Conservation (phyloP, 148 eudicot genomes). For the Dianthus caryophyllus region DNA sequence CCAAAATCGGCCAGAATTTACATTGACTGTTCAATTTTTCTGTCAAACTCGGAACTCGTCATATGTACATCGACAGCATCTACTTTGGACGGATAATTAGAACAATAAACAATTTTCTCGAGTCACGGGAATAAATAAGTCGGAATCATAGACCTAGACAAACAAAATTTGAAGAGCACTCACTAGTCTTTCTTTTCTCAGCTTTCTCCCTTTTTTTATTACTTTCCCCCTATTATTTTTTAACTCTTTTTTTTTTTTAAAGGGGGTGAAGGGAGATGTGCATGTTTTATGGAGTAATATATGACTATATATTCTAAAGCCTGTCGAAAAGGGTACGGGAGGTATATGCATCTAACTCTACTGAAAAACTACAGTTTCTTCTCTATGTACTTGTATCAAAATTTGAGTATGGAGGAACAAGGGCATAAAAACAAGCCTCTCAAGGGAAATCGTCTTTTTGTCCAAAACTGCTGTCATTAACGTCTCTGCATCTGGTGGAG, state of each 20-base stretch:
- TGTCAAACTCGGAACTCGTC: not conserved
- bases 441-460: conserved; percentile 15
- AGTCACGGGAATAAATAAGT: not conserved
- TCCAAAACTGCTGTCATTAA: conserved; percentile 22
- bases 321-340: not conserved
- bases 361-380: conserved; percentile 5
- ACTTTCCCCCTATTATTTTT: too few species aligned
- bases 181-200: not conserved
- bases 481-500: conserved; percentile 16
- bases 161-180: conserved; percentile 6
- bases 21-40: not conserved
- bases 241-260: not conserved
- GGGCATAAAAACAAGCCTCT: conserved; percentile 6
- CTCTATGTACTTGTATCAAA: conserved; percentile 27
- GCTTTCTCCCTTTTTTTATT: conserved; percentile 8
- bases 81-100: not conserved
- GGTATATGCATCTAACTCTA: conserved; percentile 17
- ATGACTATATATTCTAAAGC: not conserved
- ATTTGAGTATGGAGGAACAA: conserved; percentile 9
- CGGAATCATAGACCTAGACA: conserved; percentile 7
- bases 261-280: not conserved
- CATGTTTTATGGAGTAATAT: not conserved
- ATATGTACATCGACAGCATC: conserved; percentile 8
- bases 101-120: not conserved
- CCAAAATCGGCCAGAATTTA: conserved; percentile 4